Base-by-base conservation (phyloP, 1,139 yeast species). In the Diutina catenulata region DNA sequence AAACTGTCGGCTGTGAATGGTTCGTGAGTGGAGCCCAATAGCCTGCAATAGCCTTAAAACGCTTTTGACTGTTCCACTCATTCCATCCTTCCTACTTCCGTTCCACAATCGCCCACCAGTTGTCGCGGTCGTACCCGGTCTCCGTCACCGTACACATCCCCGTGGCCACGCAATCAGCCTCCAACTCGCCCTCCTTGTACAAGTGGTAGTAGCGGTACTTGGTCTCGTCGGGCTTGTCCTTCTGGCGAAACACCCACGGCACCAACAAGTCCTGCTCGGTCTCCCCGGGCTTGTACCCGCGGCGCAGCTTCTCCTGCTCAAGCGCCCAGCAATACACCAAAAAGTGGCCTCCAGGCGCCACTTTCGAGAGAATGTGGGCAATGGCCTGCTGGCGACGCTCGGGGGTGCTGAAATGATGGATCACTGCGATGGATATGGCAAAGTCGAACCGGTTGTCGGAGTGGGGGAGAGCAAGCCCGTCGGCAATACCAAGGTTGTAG, bases 241-340 rank as follows among this genome's bases (percentile, higher is more conserved):
- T 36, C 42, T 62, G 64, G 46, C 74, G 74, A 28, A 78, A 57
- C 1, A 87, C 95, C 98, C 98, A 91, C 1, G 98, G 98, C 14
- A 91, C 95, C 50, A 93, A 61, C 2, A 91, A 80, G 52, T 91
- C 98, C 54, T 86, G 98, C 38, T 83, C 87, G n/a, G n/a, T n/a
- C 73, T 81, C 88, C 3, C 93, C 94, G 44, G 76, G 86, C 47
- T 80, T 78, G 59, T 84, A 88, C 0, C 96, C 96, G 46, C 96
- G 65, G 42, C 95, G 65, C 0, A 95, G 82, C 26, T 66, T 71
- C 44, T 79, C 83, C 55, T 91, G 98, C 48, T 93, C 98, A 39
- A 91, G 60, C 0, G 98, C 98, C 98, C 98, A 91, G 40, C 94
- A 94, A 52, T 88, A 88, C 11, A 91, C 70, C 46, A 93, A 61